phyloP scores from a whole-genome alignment of 805 yeast species.

The Lachancea waltii region DNA sequence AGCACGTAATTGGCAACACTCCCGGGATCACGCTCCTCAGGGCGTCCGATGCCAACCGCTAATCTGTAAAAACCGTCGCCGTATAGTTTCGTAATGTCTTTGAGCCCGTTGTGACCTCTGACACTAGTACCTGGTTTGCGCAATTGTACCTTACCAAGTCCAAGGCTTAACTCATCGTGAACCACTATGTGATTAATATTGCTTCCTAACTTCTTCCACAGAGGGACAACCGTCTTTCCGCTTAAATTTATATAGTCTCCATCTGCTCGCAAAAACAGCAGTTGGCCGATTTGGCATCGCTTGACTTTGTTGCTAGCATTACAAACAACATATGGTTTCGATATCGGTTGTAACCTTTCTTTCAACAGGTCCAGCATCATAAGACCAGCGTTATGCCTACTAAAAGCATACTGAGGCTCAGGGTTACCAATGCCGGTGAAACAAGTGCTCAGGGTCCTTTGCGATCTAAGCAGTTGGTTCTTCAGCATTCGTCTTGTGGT shows the following conservation, averaged over 20 bases:
- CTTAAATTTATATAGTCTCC: slow-evolving; percentile 61
- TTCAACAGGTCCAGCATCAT: slow-evolving; percentile 37
- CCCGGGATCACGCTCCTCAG: slow-evolving; percentile 38
- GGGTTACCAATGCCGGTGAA: slow-evolving; percentile 63
- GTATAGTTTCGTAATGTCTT: slow-evolving; percentile 43
- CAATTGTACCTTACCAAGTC: slow-evolving; percentile 58
- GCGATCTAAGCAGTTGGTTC: not conserved
- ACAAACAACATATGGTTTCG: slow-evolving; percentile 12
- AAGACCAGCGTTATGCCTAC: slow-evolving; percentile 80
- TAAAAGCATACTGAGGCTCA: slow-evolving; percentile 47
- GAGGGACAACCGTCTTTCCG: slow-evolving; percentile 49
- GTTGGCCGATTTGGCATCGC: slow-evolving; percentile 19
- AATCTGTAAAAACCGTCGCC: slow-evolving; percentile 55
- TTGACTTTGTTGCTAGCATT: slow-evolving; percentile 11
- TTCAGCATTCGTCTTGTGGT: slow-evolving; percentile 5
- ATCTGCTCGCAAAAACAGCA: slow-evolving; percentile 45
- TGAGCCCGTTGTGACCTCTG: slow-evolving; percentile 83
- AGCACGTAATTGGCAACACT: slow-evolving; percentile 60
- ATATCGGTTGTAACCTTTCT: slow-evolving; percentile 18
- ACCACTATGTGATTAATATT: slow-evolving; percentile 48
- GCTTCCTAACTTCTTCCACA: slow-evolving; percentile 38
- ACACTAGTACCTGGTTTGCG: slow-evolving; percentile 54
- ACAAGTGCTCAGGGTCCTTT: slow-evolving; percentile 18
- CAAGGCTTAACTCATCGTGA: slow-evolving; percentile 73
- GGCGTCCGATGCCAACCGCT: slow-evolving; percentile 73